Conservation (phyloP, 23 red algal species). For the Chondrus crispus region DNA sequence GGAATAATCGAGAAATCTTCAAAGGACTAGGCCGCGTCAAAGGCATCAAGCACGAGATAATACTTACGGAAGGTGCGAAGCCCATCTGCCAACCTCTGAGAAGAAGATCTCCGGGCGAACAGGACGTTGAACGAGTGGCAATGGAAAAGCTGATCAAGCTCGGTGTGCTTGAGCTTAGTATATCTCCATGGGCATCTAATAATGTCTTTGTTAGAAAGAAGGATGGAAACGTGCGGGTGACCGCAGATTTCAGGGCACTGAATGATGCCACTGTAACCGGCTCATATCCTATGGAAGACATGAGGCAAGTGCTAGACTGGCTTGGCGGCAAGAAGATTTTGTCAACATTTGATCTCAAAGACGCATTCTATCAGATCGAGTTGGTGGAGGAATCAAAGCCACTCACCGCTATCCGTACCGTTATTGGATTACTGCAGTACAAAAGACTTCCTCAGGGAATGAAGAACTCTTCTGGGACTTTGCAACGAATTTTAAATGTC, state of each 20-base stretch:
- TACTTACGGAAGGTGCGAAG: background rate
- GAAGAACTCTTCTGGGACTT: background rate
- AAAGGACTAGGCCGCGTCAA: background rate
- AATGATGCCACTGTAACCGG: background rate
- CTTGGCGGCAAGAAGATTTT: background rate
- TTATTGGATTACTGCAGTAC: conserved; percentile 22
- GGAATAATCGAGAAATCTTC: background rate
- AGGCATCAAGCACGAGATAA: background rate
- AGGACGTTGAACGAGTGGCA: background rate
- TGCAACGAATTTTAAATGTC: conserved; percentile 1
- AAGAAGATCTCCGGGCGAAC: background rate
- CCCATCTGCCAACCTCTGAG: background rate
- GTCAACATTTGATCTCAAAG: conserved; percentile 11
- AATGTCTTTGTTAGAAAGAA: background rate
- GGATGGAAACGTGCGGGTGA: background rate
- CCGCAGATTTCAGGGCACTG: conserved; percentile 21
- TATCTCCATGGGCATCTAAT: background rate
- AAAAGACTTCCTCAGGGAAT: background rate
- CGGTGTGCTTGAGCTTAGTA: background rate
- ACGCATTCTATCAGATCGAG: conserved; percentile 11
- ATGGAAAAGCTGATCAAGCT: background rate
- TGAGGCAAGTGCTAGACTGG: background rate
- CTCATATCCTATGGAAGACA: conserved; percentile 19
- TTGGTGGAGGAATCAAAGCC: background rate
- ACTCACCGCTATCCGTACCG: conserved; percentile 20